Percentiles rank a stretch among this genome's conserved stretches.
These are phyloP conservation scores for Talaromyces sp. DNA, from an alignment of 2,329 filamentous ascomycete species.

Conservation along the genomic window DNA sequence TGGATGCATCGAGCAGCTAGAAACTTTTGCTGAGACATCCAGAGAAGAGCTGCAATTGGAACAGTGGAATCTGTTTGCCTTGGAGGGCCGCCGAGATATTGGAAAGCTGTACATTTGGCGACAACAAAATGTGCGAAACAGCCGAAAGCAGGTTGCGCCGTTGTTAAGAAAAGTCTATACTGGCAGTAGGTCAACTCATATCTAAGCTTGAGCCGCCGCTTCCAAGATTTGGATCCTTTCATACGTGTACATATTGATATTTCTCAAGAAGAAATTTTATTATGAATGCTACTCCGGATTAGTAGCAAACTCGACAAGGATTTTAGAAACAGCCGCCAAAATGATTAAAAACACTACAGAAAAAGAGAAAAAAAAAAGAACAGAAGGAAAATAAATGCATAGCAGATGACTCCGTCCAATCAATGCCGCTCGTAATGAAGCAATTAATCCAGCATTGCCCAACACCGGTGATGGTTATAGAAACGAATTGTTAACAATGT, in stretches of 20 bases:
- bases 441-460: background rate
- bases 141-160: slow-evolving; percentile 59
- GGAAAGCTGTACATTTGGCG: slow-evolving; percentile 42
- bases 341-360: background rate
- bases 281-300: background rate
- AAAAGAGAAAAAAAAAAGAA: background rate
- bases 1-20: slow-evolving; percentile 32
- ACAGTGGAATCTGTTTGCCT: slow-evolving; percentile 18
- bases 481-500: background rate
- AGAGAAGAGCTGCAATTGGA: slow-evolving; percentile 39
- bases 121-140: slow-evolving; percentile 52
- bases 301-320: background rate
- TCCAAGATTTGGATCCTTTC: background rate
- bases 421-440: slow-evolving; percentile 5
- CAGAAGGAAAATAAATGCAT: background rate
- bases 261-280: background rate
- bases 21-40: slow-evolving; percentile 38
- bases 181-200: background rate
- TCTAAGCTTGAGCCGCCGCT: background rate
- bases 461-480: slow-evolving; percentile 5
- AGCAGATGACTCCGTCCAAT: slow-evolving; percentile 1
- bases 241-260: background rate
- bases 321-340: background rate
- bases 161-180: slow-evolving; percentile 46
- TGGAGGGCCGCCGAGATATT: slow-evolving; percentile 8